These are phyloP conservation scores for Pichia pseudocactophila DNA, from an alignment of 805 yeast species.

Conservation along the genomic window DNA sequence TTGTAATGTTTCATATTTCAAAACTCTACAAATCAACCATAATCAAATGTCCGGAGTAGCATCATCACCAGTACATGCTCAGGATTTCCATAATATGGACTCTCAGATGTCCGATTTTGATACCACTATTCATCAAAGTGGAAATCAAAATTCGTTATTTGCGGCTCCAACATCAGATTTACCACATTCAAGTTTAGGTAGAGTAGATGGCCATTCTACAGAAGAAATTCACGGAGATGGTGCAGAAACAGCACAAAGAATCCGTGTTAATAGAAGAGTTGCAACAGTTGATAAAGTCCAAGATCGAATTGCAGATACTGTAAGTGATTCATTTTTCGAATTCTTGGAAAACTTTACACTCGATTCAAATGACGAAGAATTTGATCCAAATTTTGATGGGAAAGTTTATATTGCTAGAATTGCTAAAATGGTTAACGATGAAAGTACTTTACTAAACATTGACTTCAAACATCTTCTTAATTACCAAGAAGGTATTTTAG, in stretches of 20 bases:
- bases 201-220: not conserved
- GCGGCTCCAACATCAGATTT: constrained; percentile 10
- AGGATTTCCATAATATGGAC: not conserved
- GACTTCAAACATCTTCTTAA: constrained; percentile 73
- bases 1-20: no score
- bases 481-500: constrained; percentile 78
- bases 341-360: constrained; percentile 57
- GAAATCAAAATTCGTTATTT: constrained; percentile 9
- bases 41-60: constrained; percentile 11
- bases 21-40: no score
- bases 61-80: constrained; percentile 24
- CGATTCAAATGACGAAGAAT: constrained; percentile 29
- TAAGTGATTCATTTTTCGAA: constrained; percentile 80
- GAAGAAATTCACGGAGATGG: not conserved
- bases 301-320: constrained; percentile 90
- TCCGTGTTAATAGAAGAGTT: constrained; percentile 31
- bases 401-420: constrained; percentile 69
- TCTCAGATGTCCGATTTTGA: constrained; percentile 19
- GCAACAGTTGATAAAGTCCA: constrained; percentile 75
- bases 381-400: constrained; percentile 39
- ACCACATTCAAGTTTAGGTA: constrained; percentile 2
- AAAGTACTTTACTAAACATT: constrained; percentile 68
- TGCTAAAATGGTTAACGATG: constrained; percentile 69
- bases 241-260: constrained; percentile 5
- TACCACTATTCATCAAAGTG: constrained; percentile 10